Percentiles rank a stretch among this genome's conserved stretches.
phyloP scores from a whole-genome alignment of 1,284 basidiomycete species.

The Retiboletus flavoniger region DNA sequence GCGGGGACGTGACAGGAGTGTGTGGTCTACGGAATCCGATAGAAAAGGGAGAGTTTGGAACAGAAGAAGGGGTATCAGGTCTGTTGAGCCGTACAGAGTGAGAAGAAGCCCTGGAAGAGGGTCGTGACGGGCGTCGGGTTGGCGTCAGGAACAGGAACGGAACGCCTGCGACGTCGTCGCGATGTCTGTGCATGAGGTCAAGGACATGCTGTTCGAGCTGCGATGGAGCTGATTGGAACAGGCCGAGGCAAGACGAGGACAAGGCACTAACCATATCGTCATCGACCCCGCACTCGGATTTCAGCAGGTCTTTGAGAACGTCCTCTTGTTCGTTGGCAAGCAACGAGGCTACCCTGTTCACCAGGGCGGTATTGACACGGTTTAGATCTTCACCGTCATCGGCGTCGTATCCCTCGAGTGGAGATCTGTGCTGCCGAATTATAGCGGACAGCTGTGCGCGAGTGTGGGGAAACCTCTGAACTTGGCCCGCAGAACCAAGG shows the following conservation, averaged over 20 bases:
- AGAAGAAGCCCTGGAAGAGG: conserved; percentile 76
- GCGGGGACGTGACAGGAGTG: conserved; percentile 70
- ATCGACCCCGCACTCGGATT: conserved; percentile 67
- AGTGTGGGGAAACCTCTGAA: conserved; percentile 69
- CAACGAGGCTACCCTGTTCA: conserved; percentile 67
- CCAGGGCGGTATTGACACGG: conserved; percentile 55
- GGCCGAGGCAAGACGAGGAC: conserved; percentile 10
- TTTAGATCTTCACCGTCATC: conserved; percentile 59
- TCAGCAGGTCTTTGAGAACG: conserved; percentile 73
- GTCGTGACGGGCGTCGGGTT: conserved; percentile 75
- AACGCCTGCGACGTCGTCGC: conserved; percentile 77
- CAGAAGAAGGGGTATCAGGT: conserved; percentile 72
- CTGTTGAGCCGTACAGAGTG: conserved; percentile 64
- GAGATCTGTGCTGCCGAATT: conserved; percentile 64
- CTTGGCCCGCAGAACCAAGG: conserved; percentile 18
- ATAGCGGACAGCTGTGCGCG: conserved; percentile 72
- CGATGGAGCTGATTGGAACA: conserved; percentile 14
- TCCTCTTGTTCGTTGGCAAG: conserved; percentile 85
- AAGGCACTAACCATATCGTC: conserved; percentile 63
- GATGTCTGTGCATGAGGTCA: conserved; percentile 84
- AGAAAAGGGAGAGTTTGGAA: conserved; percentile 66
- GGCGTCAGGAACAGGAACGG: conserved; percentile 80
- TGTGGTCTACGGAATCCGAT: conserved; percentile 73
- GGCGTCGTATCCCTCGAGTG: conserved; percentile 48
- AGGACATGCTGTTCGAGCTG: conserved; percentile 77